Percentiles rank a stretch among this genome's conserved stretches.
These are phyloP conservation scores for Trichoderma arundinaceum DNA, from an alignment of 2,329 filamentous ascomycete species.

Conservation along the genomic window DNA sequence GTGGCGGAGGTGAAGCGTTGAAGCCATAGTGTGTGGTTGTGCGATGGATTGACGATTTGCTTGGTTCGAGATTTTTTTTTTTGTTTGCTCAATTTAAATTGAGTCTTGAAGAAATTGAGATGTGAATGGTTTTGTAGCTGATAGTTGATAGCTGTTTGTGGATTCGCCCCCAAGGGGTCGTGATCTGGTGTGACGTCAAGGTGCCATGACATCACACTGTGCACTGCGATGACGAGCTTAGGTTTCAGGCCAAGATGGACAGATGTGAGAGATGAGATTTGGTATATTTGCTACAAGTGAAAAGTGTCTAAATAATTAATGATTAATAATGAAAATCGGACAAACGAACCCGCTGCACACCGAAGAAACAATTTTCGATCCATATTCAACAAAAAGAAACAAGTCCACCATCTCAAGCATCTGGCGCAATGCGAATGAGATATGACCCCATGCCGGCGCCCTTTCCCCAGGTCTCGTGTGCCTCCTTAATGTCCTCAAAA, in stretches of 20 bases:
- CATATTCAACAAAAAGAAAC: neutral
- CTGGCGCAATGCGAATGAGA: constrained; percentile 40
- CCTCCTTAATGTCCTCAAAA: constrained; percentile 47
- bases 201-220: constrained; percentile 33
- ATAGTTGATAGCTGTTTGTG: neutral
- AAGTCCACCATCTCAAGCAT: neutral
- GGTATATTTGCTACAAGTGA: neutral
- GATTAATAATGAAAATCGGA: neutral
- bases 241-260: neutral
- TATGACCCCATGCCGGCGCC: constrained; percentile 46
- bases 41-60: neutral
- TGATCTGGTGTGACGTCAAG: constrained; percentile 27
- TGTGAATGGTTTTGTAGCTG: neutral
- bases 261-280: neutral
- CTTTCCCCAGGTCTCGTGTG: constrained; percentile 47
- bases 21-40: constrained; percentile 2
- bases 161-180: constrained; percentile 2
- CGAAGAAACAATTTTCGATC: neutral
- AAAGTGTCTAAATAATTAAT: neutral
- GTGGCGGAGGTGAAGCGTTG: constrained; percentile 7
- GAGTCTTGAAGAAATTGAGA: neutral
- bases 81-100: neutral
- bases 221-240: neutral
- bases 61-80: neutral
- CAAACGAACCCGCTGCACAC: neutral